Evolutionary conservation across 1,284 basidiomycete genomes (phyloP).

Genomic region (Chondrostereum purpureum): DNA sequence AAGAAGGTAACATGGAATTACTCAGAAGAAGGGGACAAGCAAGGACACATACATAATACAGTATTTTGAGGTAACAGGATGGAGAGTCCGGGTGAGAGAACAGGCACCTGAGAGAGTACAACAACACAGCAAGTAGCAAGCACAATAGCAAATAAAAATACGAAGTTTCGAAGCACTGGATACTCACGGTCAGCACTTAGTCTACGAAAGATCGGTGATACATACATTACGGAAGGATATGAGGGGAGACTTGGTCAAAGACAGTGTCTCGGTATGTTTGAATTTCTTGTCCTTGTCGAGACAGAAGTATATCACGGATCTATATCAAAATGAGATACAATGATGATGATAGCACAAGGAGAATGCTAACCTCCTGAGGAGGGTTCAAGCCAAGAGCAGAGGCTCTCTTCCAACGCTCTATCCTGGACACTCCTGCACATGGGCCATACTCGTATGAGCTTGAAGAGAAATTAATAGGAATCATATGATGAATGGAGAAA

Average conservation of each 20-base stretch:
- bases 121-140: neutral
- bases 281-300: neutral
- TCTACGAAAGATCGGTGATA: no score
- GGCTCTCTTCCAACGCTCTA: constrained; percentile 88
- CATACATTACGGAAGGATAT: neutral
- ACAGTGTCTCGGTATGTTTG: neutral
- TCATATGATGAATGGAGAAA: neutral
- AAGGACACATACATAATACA: neutral
- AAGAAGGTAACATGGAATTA: no score
- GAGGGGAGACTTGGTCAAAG: neutral
- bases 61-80: neutral
- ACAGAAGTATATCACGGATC: neutral
- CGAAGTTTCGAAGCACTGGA: no score
- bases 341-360: neutral
- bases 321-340: neutral
- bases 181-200: no score
- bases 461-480: constrained; percentile 4
- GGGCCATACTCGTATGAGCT: constrained; percentile 83
- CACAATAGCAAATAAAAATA: no score
- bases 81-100: neutral
- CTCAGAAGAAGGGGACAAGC: neutral
- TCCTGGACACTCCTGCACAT: constrained; percentile 74
- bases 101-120: neutral
- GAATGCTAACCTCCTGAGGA: constrained; percentile 63
- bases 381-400: constrained; percentile 76